Conservation (phyloP, 2,329 filamentous ascomycete genomes). For the Penicillium sp. region DNA sequence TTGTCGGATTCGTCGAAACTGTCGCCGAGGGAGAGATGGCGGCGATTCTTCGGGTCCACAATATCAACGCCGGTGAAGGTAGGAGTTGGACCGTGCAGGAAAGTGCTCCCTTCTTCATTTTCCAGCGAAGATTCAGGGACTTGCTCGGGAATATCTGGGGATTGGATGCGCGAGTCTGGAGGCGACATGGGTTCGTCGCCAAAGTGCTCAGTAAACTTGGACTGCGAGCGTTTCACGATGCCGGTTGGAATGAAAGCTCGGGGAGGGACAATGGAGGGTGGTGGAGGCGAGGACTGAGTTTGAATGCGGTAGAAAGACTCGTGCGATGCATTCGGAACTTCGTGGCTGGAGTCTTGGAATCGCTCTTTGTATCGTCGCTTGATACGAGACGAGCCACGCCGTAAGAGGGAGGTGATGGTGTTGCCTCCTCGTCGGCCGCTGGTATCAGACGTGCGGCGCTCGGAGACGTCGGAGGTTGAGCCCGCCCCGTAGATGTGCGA, state of each 20-base stretch:
- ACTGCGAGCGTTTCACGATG: slow-evolving; percentile 77
- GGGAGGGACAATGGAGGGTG: slow-evolving; percentile 36
- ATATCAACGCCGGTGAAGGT: slow-evolving; percentile 27
- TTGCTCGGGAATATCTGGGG: slow-evolving; percentile 63
- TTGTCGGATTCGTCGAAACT: slow-evolving; percentile 54
- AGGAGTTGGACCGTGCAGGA: slow-evolving; percentile 27
- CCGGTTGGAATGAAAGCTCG: slow-evolving; percentile 52
- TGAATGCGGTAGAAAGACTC: slow-evolving; percentile 73
- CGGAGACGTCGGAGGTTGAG: slow-evolving; percentile 55
- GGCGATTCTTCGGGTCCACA: slow-evolving; percentile 30
- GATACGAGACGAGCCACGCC: slow-evolving; percentile 60
- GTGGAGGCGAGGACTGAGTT: slow-evolving; percentile 49
- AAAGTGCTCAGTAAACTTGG: slow-evolving; percentile 88
- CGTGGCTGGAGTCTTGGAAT: slow-evolving; percentile 61
- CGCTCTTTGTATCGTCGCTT: slow-evolving; percentile 56
- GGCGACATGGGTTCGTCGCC: slow-evolving; percentile 86
- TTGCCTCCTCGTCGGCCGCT: slow-evolving; percentile 46
- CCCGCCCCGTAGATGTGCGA: slow-evolving; percentile 56
- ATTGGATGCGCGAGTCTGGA: slow-evolving; percentile 77
- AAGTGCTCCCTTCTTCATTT: slow-evolving; percentile 22
- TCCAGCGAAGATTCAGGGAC: slow-evolving; percentile 24
- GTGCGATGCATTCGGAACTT: slow-evolving; percentile 89
- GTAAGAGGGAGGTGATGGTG: slow-evolving; percentile 74
- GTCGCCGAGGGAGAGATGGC: slow-evolving; percentile 40
- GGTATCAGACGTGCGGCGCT: slow-evolving; percentile 58